Evolutionary conservation across 352 stramenopile genomes (phyloP).

Genomic region (Chrysophaeum taylorii): DNA sequence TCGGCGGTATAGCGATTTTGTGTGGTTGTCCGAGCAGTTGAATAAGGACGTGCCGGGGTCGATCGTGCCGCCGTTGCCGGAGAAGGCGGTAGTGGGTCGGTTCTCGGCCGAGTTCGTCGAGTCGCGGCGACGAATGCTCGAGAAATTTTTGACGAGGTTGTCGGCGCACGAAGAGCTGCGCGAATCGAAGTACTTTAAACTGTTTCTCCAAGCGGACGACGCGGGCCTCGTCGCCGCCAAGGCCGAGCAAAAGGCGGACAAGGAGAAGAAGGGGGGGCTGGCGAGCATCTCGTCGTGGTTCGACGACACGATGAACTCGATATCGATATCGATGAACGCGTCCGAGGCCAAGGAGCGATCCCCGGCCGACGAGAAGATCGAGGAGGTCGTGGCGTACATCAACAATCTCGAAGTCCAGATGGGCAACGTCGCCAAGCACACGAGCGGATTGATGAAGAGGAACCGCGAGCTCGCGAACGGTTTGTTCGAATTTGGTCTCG

Average conservation of each 20-base stretch:
- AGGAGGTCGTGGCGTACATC: conserved; percentile 90
- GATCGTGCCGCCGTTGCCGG: conserved; percentile 83
- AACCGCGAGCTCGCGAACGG: conserved; percentile 85
- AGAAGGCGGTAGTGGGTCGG: conserved; percentile 83
- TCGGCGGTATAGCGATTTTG: conserved; percentile 83
- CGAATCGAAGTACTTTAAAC: conserved; percentile 40
- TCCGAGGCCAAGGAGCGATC: conserved; percentile 41
- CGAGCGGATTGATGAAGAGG: conserved; percentile 74
- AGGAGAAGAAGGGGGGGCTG: conserved; percentile 43
- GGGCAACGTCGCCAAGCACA: conserved; percentile 82
- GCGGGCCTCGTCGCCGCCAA: conserved; percentile 46
- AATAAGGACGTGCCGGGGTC: conserved; percentile 65
- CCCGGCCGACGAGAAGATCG: conserved; percentile 78
- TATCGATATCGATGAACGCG: conserved; percentile 48
- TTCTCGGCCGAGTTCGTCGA: conserved; percentile 84
- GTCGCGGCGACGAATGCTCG: conserved; percentile 56
- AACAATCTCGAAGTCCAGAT: conserved; percentile 86
- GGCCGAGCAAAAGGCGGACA: conserved; percentile 21
- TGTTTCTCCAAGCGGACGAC: conserved; percentile 53
- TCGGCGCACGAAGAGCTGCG: conserved; percentile 53
- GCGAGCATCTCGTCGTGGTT: conserved; percentile 55
- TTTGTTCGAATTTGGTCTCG: conserved; percentile 89
- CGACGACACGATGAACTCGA: conserved; percentile 42
- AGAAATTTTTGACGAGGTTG: conserved; percentile 50
- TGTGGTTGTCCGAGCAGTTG: conserved; percentile 82